A percentile compares a stretch with the other conserved stretches of the same genome.
Conservation (phyloP, 2,329 filamentous ascomycete genomes). For the Trichoderma oligosporum region DNA sequence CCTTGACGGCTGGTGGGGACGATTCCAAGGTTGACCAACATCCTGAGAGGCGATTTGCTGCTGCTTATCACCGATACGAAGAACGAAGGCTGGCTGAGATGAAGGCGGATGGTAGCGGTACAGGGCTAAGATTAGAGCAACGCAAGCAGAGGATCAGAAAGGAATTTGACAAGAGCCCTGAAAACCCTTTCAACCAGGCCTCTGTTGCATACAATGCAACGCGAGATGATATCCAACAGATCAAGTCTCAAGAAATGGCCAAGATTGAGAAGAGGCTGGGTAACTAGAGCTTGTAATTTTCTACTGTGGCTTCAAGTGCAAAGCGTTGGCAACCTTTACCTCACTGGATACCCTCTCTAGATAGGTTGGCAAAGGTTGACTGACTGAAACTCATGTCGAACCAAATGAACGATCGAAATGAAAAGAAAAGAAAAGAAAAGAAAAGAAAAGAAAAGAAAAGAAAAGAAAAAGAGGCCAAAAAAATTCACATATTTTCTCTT, state of each 20-base stretch:
- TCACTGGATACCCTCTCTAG: constrained; percentile 1
- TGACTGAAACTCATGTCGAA: not conserved
- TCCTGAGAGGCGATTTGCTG: constrained; percentile 82
- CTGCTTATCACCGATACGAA: constrained; percentile 79
- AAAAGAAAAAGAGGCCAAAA: not conserved
- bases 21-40: constrained; percentile 77
- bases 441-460: not conserved
- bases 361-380: not conserved
- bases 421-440: not conserved
- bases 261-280: constrained; percentile 72
- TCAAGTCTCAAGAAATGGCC: constrained; percentile 62
- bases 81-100: constrained; percentile 79
- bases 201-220: constrained; percentile 71
- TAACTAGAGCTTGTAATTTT: not conserved
- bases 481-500: not conserved
- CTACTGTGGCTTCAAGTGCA: not conserved
- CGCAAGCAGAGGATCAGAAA: constrained; percentile 78
- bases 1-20: constrained; percentile 54
- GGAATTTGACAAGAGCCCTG: constrained; percentile 91
- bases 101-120: constrained; percentile 68
- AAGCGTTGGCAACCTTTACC: not conserved
- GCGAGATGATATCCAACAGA: constrained; percentile 68
- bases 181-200: constrained; percentile 93
- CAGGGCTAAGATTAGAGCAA: constrained; percentile 77
- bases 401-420: too few relatives aligned